phyloP scores from a whole-genome alignment of 2,329 filamentous ascomycete species.

The Colletotrichum salicis region DNA sequence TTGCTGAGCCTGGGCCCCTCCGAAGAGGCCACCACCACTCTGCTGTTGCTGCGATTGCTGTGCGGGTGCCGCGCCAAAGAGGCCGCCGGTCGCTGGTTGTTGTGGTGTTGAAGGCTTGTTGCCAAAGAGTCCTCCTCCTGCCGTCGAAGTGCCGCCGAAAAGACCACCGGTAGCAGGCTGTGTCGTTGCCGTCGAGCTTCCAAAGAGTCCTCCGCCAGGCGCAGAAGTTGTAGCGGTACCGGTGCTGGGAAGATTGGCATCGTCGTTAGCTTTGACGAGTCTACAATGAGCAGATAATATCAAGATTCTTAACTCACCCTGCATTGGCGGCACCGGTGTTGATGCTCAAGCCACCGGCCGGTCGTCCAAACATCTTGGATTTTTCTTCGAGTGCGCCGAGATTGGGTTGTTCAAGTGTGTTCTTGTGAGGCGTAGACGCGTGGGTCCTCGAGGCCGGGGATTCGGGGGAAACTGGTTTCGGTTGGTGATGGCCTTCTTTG shows the following conservation, averaged over 20 bases:
- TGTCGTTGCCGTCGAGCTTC: conserved; percentile 22
- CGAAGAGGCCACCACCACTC: conserved; percentile 33
- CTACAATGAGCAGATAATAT: not conserved
- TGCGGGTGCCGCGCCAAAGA: conserved; percentile 44
- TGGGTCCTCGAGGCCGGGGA: not conserved
- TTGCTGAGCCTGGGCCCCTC: conserved; percentile 5
- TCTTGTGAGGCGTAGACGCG: not conserved
- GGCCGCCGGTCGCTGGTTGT: conserved; percentile 44
- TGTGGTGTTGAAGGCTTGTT: conserved; percentile 34
- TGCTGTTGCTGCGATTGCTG: conserved; percentile 43
- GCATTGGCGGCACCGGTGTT: conserved; percentile 71
- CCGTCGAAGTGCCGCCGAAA: conserved; percentile 48
- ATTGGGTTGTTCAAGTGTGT: too few relatives aligned
- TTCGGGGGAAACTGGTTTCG: not conserved
- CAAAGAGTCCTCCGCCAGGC: conserved; percentile 29
- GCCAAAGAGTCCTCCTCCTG: conserved; percentile 29
- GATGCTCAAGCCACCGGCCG: conserved; percentile 67
- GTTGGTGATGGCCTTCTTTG: not conserved
- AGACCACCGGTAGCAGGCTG: conserved; percentile 49
- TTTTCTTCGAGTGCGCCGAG: conserved; percentile 8
- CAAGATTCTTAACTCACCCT: conserved; percentile 53
- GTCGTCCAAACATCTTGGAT: conserved; percentile 26
- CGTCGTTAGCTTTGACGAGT: not conserved
- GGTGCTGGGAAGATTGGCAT: not conserved
- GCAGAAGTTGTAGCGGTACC: conserved; percentile 20